Conservation (phyloP, 176 grass and related monocot genomes). For the Elaeis guineensis region DNA sequence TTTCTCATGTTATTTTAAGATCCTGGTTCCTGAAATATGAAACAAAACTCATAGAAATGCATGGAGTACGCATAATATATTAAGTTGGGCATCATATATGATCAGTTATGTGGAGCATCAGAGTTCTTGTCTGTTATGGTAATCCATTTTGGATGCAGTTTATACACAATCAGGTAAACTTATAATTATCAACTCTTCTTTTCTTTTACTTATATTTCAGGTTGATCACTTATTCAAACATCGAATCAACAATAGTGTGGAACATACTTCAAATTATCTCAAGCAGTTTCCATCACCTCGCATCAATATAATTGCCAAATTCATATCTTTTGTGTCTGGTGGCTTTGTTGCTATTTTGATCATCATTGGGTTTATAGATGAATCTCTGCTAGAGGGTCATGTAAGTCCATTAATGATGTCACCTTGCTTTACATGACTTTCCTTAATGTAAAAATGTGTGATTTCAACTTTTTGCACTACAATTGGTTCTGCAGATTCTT, state of each 20-base stretch:
- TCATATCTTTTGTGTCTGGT: slow-evolving; percentile 95
- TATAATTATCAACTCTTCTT: not conserved
- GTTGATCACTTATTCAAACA: slow-evolving; percentile 97
- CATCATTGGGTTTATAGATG: slow-evolving; percentile 80
- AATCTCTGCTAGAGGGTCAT: slow-evolving; percentile 91
- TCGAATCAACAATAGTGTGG: slow-evolving; percentile 73
- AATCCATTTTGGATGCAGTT: too few relatives aligned
- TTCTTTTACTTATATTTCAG: slow-evolving; percentile 28
- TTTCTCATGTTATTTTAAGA: too few relatives aligned
- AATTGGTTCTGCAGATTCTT: slow-evolving; percentile 44
- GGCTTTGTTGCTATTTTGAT: slow-evolving; percentile 90
- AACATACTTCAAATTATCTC: slow-evolving; percentile 88
- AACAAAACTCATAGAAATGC: too few relatives aligned
- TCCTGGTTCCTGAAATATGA: too few relatives aligned
- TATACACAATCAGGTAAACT: too few relatives aligned
- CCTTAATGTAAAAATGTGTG: not conserved
- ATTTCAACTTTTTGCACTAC: slow-evolving; percentile 9
- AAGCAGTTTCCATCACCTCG: slow-evolving; percentile 93
- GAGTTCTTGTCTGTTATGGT: too few relatives aligned
- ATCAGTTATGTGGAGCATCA: too few relatives aligned
- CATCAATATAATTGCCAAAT: slow-evolving; percentile 84
- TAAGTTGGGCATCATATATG: too few relatives aligned
- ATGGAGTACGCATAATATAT: too few relatives aligned
- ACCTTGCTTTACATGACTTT: not conserved
- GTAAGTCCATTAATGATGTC: slow-evolving; percentile 36